A percentile compares a stretch with the other conserved stretches of the same genome.
Conservation (phyloP, 169 alveolate genomes). For the Babesia sp. region DNA sequence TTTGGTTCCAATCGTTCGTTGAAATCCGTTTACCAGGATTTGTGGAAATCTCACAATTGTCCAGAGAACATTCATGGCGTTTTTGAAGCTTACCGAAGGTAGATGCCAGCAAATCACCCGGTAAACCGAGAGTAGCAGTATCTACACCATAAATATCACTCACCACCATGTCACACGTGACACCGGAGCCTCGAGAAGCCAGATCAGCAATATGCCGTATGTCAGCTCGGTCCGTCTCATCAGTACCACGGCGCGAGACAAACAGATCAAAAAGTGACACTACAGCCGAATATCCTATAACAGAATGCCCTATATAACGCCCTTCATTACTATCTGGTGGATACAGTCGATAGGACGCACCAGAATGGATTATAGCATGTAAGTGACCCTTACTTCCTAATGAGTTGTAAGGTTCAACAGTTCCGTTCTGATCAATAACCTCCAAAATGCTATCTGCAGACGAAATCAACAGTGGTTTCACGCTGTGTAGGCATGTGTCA, state of each 20-base stretch:
- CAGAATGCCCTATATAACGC: constrained; percentile 26
- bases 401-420: neutral
- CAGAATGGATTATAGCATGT: constrained; percentile 11
- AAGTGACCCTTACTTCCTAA: neutral
- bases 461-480: neutral
- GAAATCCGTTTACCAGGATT: too few species aligned
- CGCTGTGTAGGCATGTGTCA: constrained; percentile 1
- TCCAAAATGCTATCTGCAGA: neutral
- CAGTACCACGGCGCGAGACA: constrained; percentile 3
- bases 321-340: neutral
- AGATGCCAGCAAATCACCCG: constrained; percentile 45
- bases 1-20: neutral
- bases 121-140: constrained; percentile 30
- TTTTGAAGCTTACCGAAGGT: constrained; percentile 46
- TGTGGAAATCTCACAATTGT: neutral
- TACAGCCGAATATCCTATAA: constrained; percentile 49
- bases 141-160: constrained; percentile 42
- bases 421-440: neutral
- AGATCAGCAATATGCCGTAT: constrained; percentile 24
- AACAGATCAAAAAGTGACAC: constrained; percentile 12
- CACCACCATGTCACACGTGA: constrained; percentile 49
- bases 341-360: neutral
- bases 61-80: neutral
- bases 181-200: constrained; percentile 23
- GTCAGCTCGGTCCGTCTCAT: neutral